Conservation (phyloP, 768 basidiomycete species). For the Lactarius vividus region DNA sequence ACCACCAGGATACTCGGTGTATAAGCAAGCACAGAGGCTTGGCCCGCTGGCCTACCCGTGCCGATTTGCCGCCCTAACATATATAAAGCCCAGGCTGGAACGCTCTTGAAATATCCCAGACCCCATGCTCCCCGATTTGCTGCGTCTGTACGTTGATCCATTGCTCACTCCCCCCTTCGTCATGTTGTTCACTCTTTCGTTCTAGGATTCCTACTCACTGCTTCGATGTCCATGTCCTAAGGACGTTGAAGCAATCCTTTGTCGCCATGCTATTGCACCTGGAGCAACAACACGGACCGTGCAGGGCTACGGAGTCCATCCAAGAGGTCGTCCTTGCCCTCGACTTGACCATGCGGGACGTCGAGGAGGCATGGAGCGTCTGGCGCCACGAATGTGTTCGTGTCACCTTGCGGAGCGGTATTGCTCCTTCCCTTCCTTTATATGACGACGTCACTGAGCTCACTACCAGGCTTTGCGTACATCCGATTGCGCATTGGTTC, state of each 20-base stretch:
- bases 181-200: not conserved
- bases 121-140: slow-evolving; percentile 2
- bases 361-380: slow-evolving; percentile 2
- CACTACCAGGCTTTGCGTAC: slow-evolving; percentile 11
- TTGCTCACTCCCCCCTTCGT: not conserved
- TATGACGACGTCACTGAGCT: no score
- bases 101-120: not conserved
- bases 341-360: slow-evolving; percentile 1
- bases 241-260: not conserved
- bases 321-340: slow-evolving; percentile 3
- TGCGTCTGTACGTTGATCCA: slow-evolving; percentile 3
- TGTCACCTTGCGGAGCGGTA: not conserved
- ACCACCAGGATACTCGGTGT: not conserved
- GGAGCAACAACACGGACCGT: not conserved
- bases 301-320: not conserved
- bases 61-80: not conserved
- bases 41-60: not conserved
- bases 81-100: not conserved
- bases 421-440: not conserved
- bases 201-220: not conserved
- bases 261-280: not conserved
- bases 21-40: not conserved
- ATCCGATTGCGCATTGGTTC: not conserved
- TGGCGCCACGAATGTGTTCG: slow-evolving; percentile 10
- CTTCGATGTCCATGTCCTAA: slow-evolving; percentile 12